These are phyloP conservation scores for Xerocomellus intermedius DNA, from an alignment of 768 basidiomycete species.

Conservation along the genomic window DNA sequence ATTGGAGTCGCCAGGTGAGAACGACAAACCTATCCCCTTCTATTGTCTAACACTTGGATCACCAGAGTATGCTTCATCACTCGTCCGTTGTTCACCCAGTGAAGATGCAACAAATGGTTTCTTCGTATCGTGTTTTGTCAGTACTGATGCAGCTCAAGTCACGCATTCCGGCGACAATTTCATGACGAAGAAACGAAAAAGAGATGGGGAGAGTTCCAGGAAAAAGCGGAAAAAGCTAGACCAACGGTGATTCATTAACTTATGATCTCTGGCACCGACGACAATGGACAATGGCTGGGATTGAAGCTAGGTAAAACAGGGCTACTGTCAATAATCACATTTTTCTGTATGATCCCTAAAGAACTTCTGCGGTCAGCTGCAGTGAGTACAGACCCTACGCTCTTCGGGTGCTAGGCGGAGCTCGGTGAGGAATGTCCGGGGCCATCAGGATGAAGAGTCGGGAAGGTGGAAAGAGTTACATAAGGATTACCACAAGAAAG, in stretches of 20 bases:
- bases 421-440: slow-evolving; percentile 14
- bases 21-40: not conserved
- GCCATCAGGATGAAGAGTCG: slow-evolving; percentile 19
- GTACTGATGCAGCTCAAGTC: not conserved
- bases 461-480: slow-evolving; percentile 16
- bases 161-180: slow-evolving; percentile 2
- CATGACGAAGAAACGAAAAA: slow-evolving; percentile 28
- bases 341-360: slow-evolving; percentile 29
- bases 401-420: slow-evolving; percentile 22
- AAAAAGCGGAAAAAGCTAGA: slow-evolving; percentile 17
- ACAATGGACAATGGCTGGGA: slow-evolving; percentile 9
- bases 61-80: slow-evolving; percentile 55
- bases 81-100: slow-evolving; percentile 73
- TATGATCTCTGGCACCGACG: not conserved
- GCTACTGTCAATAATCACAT: slow-evolving; percentile 29
- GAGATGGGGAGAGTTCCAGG: slow-evolving; percentile 14
- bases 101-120: slow-evolving; percentile 95
- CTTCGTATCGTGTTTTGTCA: slow-evolving; percentile 92
- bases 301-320: slow-evolving; percentile 24
- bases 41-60: not conserved
- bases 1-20: slow-evolving; percentile 53
- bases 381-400: slow-evolving; percentile 35
- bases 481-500: slow-evolving; percentile 28
- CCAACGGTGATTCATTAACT: slow-evolving; percentile 14
- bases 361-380: slow-evolving; percentile 34